A percentile compares a stretch with the other conserved stretches of the same genome.
phyloP scores from a whole-genome alignment of 2,329 filamentous ascomycete species.

The Ceratocystis ficicola region DNA sequence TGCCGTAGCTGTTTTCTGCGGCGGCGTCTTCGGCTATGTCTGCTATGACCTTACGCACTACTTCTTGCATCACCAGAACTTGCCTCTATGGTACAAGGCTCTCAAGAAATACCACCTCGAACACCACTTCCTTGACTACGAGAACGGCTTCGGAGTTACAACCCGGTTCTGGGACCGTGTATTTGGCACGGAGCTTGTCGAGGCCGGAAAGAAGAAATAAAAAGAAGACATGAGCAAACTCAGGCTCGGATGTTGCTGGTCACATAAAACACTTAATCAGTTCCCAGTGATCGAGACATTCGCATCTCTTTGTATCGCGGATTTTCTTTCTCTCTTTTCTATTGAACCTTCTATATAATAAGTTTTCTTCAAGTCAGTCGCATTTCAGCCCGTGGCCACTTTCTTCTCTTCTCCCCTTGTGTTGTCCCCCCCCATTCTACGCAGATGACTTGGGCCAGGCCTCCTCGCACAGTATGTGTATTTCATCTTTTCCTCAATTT shows the following conservation, averaged over 20 bases:
- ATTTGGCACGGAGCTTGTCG: constrained; percentile 70
- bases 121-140: constrained; percentile 96
- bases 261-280: no score
- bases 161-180: constrained; percentile 90
- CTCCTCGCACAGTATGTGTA: background rate
- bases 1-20: constrained; percentile 67
- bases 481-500: background rate
- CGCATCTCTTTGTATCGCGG: background rate
- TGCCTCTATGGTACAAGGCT: constrained; percentile 77
- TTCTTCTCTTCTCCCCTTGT: no score
- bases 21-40: constrained; percentile 88
- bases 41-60: constrained; percentile 97
- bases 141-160: constrained; percentile 94
- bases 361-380: background rate
- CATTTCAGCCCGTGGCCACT: background rate
- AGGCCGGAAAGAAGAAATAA: constrained; percentile 17
- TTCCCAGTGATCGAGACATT: no score
- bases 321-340: background rate
- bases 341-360: constrained; percentile 1
- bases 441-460: background rate
- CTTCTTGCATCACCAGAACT: constrained; percentile 90
- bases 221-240: background rate
- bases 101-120: constrained; percentile 96
- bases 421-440: no score
- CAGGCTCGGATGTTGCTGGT: background rate